Conservation (phyloP, 2,329 filamentous ascomycete species). For the Hypoxylon sp. region DNA sequence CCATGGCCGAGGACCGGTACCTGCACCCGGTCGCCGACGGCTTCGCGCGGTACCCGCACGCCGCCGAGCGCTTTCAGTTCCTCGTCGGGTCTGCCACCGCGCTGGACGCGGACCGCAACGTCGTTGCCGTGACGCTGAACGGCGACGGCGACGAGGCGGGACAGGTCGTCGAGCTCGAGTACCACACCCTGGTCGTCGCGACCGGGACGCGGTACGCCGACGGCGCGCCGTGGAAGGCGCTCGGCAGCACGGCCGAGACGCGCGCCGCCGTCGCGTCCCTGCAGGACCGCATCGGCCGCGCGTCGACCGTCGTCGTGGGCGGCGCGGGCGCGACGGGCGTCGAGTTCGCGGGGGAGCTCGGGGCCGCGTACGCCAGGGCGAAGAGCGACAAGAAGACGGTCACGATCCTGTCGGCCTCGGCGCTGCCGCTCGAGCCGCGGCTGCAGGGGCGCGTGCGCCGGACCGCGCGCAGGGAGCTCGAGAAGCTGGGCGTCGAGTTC, state of each 20-base stretch:
- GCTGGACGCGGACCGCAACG: constrained; percentile 53
- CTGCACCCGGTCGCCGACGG: constrained; percentile 51
- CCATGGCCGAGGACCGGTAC: constrained; percentile 53
- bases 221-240: constrained; percentile 59
- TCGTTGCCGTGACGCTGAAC: constrained; percentile 51
- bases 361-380: constrained; percentile 54
- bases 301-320: constrained; percentile 59
- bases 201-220: constrained; percentile 58
- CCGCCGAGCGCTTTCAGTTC: constrained; percentile 58
- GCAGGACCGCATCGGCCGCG: constrained; percentile 50
- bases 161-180: too few relatives aligned
- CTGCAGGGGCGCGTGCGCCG: constrained; percentile 50
- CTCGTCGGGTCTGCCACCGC: constrained; percentile 56
- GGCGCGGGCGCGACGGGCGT: constrained; percentile 61
- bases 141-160: constrained; percentile 45
- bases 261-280: constrained; percentile 49
- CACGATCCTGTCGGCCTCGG: constrained; percentile 51
- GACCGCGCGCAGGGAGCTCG: constrained; percentile 50
- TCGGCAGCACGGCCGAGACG: constrained; percentile 47
- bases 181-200: constrained; percentile 63
- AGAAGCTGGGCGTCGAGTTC: constrained; percentile 54
- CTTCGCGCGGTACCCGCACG: constrained; percentile 56
- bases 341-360: constrained; percentile 62
- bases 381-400: constrained; percentile 54
- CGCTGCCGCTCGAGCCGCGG: constrained; percentile 50